These are phyloP conservation scores for Tillandsia fasciculata DNA, from an alignment of 176 grass and related monocot species.

Conservation along the genomic window DNA sequence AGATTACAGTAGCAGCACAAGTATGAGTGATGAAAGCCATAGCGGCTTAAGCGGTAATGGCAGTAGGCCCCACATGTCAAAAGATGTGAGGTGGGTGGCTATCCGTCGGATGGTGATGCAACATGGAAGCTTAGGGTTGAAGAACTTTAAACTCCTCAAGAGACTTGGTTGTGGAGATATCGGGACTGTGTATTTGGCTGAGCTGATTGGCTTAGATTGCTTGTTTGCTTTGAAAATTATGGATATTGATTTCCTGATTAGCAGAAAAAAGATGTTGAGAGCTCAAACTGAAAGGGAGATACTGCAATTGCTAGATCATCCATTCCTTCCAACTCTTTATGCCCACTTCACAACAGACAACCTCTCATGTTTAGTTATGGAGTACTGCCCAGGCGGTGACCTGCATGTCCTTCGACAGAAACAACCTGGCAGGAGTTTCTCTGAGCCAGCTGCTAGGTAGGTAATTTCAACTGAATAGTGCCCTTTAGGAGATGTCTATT, in stretches of 20 bases:
- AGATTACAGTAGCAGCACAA: slow-evolving; percentile 1
- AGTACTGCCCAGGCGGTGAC: neutral
- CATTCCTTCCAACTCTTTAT: slow-evolving; percentile 3
- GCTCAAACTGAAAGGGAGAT: slow-evolving; percentile 1
- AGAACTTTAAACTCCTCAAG: slow-evolving; percentile 2
- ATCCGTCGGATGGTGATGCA: neutral
- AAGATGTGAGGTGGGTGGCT: slow-evolving; percentile 1
- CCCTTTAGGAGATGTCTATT: neutral
- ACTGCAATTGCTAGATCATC: slow-evolving; percentile 4
- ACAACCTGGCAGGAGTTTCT: slow-evolving; percentile 3
- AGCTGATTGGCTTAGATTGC: slow-evolving; percentile 1
- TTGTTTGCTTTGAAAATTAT: neutral
- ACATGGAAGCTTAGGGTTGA: slow-evolving; percentile 3
- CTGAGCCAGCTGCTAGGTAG: slow-evolving; percentile 7
- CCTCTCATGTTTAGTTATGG: neutral
- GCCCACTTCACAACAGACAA: neutral
- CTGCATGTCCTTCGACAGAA: slow-evolving; percentile 3
- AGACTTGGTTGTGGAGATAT: slow-evolving; percentile 3
- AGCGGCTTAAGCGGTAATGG: neutral
- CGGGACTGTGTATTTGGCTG: neutral
- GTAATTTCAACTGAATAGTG: neutral
- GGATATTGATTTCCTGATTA: slow-evolving; percentile 1
- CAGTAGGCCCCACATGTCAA: neutral
- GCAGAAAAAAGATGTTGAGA: slow-evolving; percentile 2
- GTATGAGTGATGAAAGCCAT: neutral